Evolutionary conservation across 768 basidiomycete species (phyloP).

Genomic region (Lactifluus subvellereus): DNA sequence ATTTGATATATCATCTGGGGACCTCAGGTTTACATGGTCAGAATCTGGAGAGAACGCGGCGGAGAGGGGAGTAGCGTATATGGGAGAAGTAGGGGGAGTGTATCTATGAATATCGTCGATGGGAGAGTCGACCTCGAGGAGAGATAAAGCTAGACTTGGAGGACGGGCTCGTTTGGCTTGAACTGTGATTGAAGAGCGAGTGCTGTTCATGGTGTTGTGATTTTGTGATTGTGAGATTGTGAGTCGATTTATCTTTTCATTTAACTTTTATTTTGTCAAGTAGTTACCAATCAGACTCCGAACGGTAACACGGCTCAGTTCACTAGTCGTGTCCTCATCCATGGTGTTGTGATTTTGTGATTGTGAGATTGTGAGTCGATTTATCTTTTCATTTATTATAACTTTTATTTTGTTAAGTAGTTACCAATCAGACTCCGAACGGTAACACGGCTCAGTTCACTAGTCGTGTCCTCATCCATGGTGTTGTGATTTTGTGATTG

Average conservation of each 20-base stretch:
- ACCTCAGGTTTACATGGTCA: constrained; percentile 3
- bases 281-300: constrained; percentile 6
- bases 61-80: constrained; percentile 29
- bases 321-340: too few species aligned
- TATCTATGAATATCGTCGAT: constrained; percentile 33
- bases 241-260: neutral
- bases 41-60: constrained; percentile 26
- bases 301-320: too few species aligned
- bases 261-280: neutral
- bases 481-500: neutral
- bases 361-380: neutral
- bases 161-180: constrained; percentile 42
- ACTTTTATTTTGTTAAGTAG: neutral
- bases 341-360: neutral
- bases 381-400: neutral
- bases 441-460: too few species aligned
- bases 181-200: constrained; percentile 16
- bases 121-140: constrained; percentile 33
- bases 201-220: constrained; percentile 13
- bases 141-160: constrained; percentile 44
- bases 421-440: constrained; percentile 13
- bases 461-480: too few species aligned
- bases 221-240: neutral
- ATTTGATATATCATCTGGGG: constrained; percentile 54
- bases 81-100: constrained; percentile 21